Percentiles rank a stretch among this genome's conserved stretches.
These are phyloP conservation scores for Stellera chamaejasme DNA, from an alignment of 345 rosid genomes.

Conservation along the genomic window DNA sequence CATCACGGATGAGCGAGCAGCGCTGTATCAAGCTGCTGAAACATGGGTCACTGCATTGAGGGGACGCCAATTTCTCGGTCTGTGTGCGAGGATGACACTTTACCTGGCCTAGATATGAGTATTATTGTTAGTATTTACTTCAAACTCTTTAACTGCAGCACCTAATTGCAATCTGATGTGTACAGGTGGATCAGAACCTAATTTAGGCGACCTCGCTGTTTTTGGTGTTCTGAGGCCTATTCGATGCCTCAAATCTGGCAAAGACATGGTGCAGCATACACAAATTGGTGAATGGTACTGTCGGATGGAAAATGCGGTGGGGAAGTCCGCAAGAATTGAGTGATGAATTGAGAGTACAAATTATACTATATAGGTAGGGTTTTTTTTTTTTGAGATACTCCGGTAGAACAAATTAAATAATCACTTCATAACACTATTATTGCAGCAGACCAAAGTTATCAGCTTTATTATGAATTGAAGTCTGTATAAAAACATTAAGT, in stretches of 20 bases:
- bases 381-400: no score
- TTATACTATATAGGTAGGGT: no score
- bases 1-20: slow-evolving; percentile 80
- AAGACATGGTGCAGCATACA: slow-evolving; percentile 88
- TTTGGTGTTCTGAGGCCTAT: slow-evolving; percentile 93
- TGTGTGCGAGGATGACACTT: slow-evolving; percentile 9
- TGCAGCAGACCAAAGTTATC: no score
- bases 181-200: slow-evolving; percentile 74
- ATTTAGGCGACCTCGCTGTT: slow-evolving; percentile 86
- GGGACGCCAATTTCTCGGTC: slow-evolving; percentile 70
- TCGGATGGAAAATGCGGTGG: slow-evolving; percentile 69
- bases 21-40: slow-evolving; percentile 85
- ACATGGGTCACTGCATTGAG: slow-evolving; percentile 84
- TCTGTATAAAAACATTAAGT: no score
- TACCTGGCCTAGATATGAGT: neutral
- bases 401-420: no score
- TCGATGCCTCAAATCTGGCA: slow-evolving; percentile 64
- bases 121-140: neutral
- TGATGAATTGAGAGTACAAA: no score
- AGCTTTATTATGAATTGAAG: no score
- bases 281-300: slow-evolving; percentile 77
- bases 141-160: neutral
- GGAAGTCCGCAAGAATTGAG: slow-evolving; percentile 46
- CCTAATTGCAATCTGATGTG: neutral
- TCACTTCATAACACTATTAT: no score